Evolutionary conservation across 2,329 filamentous ascomycete genomes (phyloP), one percentile per base, ranked within the genome.

Genomic region (Sarocladium kiliense): DNA sequence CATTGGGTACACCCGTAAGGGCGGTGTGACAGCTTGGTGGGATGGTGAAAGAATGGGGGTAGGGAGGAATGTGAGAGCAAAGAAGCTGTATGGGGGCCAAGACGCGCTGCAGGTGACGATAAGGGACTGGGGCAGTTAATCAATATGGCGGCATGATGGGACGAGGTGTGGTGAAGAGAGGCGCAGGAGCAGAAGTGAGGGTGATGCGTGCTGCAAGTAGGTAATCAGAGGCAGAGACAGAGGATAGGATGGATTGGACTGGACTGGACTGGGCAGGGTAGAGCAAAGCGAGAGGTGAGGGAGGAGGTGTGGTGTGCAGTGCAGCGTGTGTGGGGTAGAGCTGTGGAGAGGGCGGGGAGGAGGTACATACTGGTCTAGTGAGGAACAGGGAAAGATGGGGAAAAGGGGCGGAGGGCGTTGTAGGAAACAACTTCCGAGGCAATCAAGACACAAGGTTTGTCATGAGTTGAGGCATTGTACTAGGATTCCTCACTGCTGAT

Each of bases 271-370:
- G n/a, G n/a, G n/a, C 44, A 25, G 18, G 25, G 25, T 27, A 4
- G 10, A 27, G 44, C 41, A 47, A 47, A 18, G 18, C 3, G n/a
- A 44, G 21, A 12, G 10, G 23, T 21, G 39, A 23, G 10, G 23
- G 44, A 26, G 25, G n/a, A 16, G 30, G 51, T 57, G 56, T 51
- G 56, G 60, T 60, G 61, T 59, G 62, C 59, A n/a, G n/a, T n/a
- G n/a, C n/a, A n/a, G 62, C 68, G 63, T 62, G 66, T 65, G 66
- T 64, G 65, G 63, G 63, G 63, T 62, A 59, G 62, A 59, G 56
- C 57, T 61, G 54, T 58, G 61, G 58, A 58, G 60, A 56, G 54
- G 54, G 56, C 58, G 16, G 25, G 44, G 25, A 23, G n/a, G 21
- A 19, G 12, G 9, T 16, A 26, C 11, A 7, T 16, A n/a, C 12